Evolutionary conservation across 2,329 filamentous ascomycete genomes (phyloP).

Genomic region (Akanthomyces uredinophilus): DNA sequence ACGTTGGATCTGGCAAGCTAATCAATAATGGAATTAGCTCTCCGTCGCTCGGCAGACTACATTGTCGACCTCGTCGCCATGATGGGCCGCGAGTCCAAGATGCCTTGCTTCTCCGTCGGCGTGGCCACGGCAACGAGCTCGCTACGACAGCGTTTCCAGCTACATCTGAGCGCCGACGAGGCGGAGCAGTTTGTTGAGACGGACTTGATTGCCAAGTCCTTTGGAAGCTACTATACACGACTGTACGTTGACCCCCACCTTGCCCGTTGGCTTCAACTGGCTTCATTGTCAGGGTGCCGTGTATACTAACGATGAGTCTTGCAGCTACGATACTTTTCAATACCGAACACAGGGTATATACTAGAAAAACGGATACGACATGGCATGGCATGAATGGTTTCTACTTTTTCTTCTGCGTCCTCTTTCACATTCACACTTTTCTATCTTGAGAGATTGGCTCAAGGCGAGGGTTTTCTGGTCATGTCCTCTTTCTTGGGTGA

Average conservation of each 20-base stretch:
- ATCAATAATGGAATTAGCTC: constrained; percentile 39
- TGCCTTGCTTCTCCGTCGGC: constrained; percentile 77
- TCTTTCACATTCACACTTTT: not conserved
- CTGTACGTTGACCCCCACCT: constrained; percentile 50
- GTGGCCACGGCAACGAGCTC: constrained; percentile 65
- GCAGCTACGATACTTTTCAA: constrained; percentile 78
- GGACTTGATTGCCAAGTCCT: constrained; percentile 72
- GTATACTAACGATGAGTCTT: constrained; percentile 1
- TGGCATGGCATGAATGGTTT: not conserved
- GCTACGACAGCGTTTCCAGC: constrained; percentile 69
- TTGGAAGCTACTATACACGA: constrained; percentile 82
- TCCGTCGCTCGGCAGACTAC: constrained; percentile 72
- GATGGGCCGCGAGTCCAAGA: constrained; percentile 78
- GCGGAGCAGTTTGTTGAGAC: constrained; percentile 76
- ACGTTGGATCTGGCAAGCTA: too few relatives aligned
- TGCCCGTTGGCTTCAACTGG: too few relatives aligned
- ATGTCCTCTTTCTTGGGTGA: too few relatives aligned
- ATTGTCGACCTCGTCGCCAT: constrained; percentile 77
- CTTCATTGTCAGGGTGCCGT: not conserved
- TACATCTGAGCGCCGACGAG: constrained; percentile 77
- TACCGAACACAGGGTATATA: constrained; percentile 86
- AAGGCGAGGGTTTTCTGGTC: too few relatives aligned
- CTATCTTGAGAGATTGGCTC: too few relatives aligned
- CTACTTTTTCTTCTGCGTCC: not conserved
- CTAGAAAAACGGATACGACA: constrained; percentile 35